Conservation (phyloP, 1,284 basidiomycete species). For the Ganoderma resinaceum region DNA sequence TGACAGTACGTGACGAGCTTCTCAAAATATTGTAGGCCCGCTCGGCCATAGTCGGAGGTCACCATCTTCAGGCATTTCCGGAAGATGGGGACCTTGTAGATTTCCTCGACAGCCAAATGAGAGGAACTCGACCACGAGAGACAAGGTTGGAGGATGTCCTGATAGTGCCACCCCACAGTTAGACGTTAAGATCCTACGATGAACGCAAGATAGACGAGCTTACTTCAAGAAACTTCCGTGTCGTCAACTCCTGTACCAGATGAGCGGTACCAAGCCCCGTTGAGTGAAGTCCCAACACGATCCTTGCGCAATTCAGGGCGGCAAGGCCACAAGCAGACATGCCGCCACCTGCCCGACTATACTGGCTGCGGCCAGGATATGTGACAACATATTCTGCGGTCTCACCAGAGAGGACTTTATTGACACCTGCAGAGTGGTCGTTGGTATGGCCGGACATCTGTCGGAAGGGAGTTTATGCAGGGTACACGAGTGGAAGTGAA, state of each 20-base stretch:
- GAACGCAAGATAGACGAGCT: not conserved
- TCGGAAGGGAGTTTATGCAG: not conserved
- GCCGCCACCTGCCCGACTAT: constrained; percentile 28
- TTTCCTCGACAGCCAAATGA: constrained; percentile 64
- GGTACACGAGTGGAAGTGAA: too few species aligned
- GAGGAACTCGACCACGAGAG: constrained; percentile 53
- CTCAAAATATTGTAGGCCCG: constrained; percentile 49
- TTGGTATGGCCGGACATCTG: constrained; percentile 4
- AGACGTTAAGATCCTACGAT: not conserved
- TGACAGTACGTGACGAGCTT: constrained; percentile 51
- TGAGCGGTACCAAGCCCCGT: constrained; percentile 15
- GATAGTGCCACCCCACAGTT: not conserved
- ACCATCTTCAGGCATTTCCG: constrained; percentile 46
- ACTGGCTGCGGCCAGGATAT: constrained; percentile 35
- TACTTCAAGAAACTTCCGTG: constrained; percentile 23
- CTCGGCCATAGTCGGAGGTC: constrained; percentile 48
- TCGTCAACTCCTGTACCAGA: constrained; percentile 21
- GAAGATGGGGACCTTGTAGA: constrained; percentile 44
- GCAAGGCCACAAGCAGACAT: constrained; percentile 67
- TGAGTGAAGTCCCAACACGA: constrained; percentile 44
- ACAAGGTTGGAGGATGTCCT: constrained; percentile 36
- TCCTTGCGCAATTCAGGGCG: constrained; percentile 64
- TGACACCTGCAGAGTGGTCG: not conserved
- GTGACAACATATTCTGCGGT: constrained; percentile 30
- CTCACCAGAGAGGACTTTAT: constrained; percentile 16